These are phyloP conservation scores for Citrullus amarus DNA, from an alignment of 306 rosid species.

Conservation along the genomic window DNA sequence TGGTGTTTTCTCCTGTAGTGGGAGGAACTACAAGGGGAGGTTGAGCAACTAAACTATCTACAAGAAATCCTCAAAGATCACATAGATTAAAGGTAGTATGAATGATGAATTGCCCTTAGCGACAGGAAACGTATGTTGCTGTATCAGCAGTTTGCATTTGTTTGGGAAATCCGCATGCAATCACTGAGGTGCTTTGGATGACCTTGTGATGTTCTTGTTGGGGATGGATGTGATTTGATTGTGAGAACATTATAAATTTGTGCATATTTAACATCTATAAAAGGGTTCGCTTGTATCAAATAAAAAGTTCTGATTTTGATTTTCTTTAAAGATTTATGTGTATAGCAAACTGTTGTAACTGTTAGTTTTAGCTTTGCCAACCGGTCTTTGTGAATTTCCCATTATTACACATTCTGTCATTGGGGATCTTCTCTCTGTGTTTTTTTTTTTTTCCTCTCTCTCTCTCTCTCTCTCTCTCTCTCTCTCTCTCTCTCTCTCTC, in stretches of 20 bases:
- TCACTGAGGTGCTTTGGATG: background rate
- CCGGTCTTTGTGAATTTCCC: background rate
- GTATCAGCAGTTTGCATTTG: background rate
- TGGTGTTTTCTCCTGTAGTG: slow-evolving; percentile 38
- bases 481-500: no score
- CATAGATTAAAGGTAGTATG: slow-evolving; percentile 14
- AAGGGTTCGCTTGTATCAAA: background rate
- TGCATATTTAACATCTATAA: background rate
- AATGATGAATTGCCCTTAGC: background rate
- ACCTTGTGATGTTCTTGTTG: background rate
- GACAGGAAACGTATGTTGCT: slow-evolving; percentile 16
- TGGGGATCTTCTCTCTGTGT: no score
- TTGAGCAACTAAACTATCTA: slow-evolving; percentile 50
- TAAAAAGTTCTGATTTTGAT: background rate
- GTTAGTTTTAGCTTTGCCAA: background rate
- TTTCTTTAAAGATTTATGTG: background rate
- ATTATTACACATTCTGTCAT: background rate
- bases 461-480: no score
- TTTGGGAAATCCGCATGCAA: background rate
- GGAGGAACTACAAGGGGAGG: slow-evolving; percentile 73
- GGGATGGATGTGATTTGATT: background rate
- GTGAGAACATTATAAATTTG: background rate
- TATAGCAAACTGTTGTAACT: background rate
- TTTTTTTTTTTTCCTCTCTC: no score
- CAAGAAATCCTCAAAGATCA: slow-evolving; percentile 49